These are phyloP conservation scores for Euphorbia schlechtendalii DNA, from an alignment of 441 rosid genomes.

Conservation along the genomic window DNA sequence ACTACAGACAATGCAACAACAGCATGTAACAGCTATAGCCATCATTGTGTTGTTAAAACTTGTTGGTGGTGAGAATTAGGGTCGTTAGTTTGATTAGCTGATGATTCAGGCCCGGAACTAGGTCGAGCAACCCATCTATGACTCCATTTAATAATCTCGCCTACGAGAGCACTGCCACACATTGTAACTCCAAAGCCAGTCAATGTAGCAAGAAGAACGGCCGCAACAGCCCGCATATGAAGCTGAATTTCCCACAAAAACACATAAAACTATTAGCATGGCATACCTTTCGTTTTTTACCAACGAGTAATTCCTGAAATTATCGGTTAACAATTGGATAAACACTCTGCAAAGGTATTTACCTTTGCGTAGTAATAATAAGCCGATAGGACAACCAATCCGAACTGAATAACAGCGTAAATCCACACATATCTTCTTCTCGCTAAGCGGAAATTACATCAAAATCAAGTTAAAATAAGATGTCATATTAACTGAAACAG, in stretches of 20 bases:
- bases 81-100: slow-evolving; percentile 17
- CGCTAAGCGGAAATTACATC: slow-evolving; percentile 41
- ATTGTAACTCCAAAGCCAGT: slow-evolving; percentile 75
- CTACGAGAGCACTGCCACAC: slow-evolving; percentile 45
- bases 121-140: slow-evolving; percentile 21
- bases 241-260: slow-evolving; percentile 39
- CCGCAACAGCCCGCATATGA: slow-evolving; percentile 54
- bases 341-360: too few species aligned
- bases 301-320: too few species aligned
- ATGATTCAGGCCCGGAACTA: slow-evolving; percentile 11
- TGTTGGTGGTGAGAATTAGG: slow-evolving; percentile 14
- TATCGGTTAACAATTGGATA: too few species aligned
- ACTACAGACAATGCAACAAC: too few species aligned
- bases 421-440: slow-evolving; percentile 61
- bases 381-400: slow-evolving; percentile 60
- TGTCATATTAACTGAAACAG: not conserved
- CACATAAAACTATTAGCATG: slow-evolving; percentile 2
- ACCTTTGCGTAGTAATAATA: slow-evolving; percentile 73
- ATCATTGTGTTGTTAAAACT: too few species aligned
- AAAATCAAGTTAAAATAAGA: not conserved
- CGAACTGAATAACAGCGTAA: slow-evolving; percentile 65
- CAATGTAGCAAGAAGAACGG: slow-evolving; percentile 68
- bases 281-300: too few species aligned
- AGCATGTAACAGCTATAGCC: too few species aligned
- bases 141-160: slow-evolving; percentile 42